A percentile compares a stretch with the other conserved stretches of the same genome.
phyloP scores from a whole-genome alignment of 768 basidiomycete species.

The Tulasnella sp. region DNA sequence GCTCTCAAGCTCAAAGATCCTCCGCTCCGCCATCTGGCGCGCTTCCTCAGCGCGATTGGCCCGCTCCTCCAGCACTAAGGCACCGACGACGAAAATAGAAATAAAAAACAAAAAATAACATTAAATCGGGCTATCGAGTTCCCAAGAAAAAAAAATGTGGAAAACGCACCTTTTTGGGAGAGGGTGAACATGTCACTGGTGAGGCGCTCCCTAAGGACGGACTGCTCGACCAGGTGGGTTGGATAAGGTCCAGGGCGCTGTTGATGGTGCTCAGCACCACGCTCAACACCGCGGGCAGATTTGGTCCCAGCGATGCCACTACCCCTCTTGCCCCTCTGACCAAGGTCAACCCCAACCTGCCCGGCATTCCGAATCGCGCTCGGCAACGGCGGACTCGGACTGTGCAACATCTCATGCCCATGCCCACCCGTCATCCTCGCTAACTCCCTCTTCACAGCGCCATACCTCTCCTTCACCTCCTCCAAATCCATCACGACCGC shows the following conservation, averaged over 20 bases:
- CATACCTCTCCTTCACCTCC: conserved; percentile 15
- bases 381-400: conserved; percentile 5
- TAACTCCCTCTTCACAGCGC: conserved; percentile 8
- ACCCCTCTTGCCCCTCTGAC: background rate
- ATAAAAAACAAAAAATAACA: background rate
- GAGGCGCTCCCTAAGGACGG: conserved; percentile 11
- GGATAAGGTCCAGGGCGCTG: conserved; percentile 1
- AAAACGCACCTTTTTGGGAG: conserved; percentile 12
- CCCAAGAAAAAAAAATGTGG: background rate
- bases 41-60: conserved; percentile 13
- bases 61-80: conserved; percentile 13
- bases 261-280: background rate
- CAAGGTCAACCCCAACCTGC: background rate
- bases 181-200: conserved; percentile 16
- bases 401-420: background rate
- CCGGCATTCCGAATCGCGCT: background rate
- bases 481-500: conserved; percentile 11
- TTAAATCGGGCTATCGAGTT: background rate
- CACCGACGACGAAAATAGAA: background rate
- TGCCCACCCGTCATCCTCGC: background rate
- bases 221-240: conserved; percentile 14
- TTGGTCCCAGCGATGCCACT: background rate
- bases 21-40: conserved; percentile 11
- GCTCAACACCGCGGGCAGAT: conserved; percentile 4
- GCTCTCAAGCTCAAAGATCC: conserved; percentile 14